Conservation (phyloP, 305 asterid genomes). For the Fraxinus nigra region DNA sequence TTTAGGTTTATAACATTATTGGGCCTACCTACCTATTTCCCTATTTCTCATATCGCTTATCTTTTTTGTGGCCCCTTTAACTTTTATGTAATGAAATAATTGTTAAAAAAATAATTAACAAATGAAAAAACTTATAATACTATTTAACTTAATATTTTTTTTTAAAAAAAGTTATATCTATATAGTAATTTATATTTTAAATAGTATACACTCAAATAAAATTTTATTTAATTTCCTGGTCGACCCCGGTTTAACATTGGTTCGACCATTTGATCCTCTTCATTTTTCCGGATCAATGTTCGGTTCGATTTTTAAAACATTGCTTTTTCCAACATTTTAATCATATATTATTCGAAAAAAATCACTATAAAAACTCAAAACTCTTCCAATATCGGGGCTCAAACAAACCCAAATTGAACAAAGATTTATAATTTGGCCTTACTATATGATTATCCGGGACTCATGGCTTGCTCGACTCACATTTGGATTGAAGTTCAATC, state of each 20-base stretch:
- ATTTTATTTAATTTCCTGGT: neutral
- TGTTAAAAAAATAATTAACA: neutral
- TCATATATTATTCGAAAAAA: no score
- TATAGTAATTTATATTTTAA: no score
- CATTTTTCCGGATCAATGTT: no score
- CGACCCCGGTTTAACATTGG: neutral
- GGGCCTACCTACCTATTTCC: no score
- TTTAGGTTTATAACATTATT: no score
- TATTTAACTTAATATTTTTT: no score
- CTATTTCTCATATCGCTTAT: no score
- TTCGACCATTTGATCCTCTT: neutral
- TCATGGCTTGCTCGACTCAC: neutral
- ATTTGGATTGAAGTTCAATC: neutral
- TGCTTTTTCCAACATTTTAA: neutral
- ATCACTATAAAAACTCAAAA: no score
- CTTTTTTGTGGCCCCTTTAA: neutral
- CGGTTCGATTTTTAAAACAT: neutral
- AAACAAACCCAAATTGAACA: no score
- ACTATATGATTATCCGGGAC: neutral
- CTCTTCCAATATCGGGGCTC: no score
- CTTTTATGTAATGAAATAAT: neutral
- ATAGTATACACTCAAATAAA: neutral
- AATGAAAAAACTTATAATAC: neutral
- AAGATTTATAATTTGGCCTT: neutral
- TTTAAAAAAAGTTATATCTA: no score